A percentile compares a stretch with the other conserved stretches of the same genome.
phyloP scores from a whole-genome alignment of 768 basidiomycete species.

The Tylopilus subfusipes region DNA sequence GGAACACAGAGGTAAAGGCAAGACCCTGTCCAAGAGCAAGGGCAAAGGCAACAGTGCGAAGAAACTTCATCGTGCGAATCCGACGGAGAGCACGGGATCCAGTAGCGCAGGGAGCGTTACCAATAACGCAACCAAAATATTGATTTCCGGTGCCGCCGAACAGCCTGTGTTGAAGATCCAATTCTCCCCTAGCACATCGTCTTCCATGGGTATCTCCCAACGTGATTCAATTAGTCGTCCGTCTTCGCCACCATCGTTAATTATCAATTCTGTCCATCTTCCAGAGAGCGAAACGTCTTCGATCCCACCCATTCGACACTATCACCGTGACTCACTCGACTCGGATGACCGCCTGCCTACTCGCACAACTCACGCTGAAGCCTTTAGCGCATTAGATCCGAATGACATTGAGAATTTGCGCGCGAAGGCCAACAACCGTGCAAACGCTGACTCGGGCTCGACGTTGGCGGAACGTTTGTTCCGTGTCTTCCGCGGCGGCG shows the following conservation, averaged over 20 bases:
- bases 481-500: conserved; percentile 18
- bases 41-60: conserved; percentile 27
- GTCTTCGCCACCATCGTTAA: conserved; percentile 19
- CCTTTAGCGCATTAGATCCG: conserved; percentile 57
- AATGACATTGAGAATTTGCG: conserved; percentile 47
- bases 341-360: conserved; percentile 31
- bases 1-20: conserved; percentile 22
- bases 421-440: conserved; percentile 28
- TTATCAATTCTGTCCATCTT: background rate
- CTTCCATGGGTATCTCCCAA: conserved; percentile 9
- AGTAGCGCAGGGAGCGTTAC: conserved; percentile 30
- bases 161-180: conserved; percentile 11
- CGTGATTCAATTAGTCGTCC: conserved; percentile 18
- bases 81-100: conserved; percentile 33
- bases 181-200: conserved; percentile 17
- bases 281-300: conserved; percentile 12
- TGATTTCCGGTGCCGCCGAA: conserved; percentile 6
- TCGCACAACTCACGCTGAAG: conserved; percentile 61
- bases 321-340: conserved; percentile 28
- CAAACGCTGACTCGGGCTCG: conserved; percentile 18
- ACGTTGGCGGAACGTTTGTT: conserved; percentile 21
- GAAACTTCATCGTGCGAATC: conserved; percentile 24
- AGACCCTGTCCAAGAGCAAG: conserved; percentile 31
- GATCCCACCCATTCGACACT: conserved; percentile 5
- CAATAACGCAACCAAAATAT: conserved; percentile 4